Conservation (phyloP, 768 basidiomycete genomes). For the Auricularia auricula-judae region DNA sequence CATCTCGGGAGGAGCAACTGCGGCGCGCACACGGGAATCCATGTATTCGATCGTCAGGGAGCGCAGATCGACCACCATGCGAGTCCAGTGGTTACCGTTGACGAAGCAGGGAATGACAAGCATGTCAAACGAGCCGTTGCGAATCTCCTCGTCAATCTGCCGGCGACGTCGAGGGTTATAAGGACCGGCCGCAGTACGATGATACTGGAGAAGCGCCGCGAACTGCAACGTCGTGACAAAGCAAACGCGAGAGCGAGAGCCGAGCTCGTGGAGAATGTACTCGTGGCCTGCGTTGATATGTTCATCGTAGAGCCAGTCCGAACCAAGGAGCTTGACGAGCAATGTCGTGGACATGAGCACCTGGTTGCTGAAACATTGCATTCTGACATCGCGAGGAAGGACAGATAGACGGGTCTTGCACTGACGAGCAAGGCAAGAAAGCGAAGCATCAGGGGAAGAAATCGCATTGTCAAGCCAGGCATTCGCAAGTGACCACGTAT, state of each 20-base stretch:
- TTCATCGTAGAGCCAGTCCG: neutral
- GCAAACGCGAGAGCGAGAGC: neutral
- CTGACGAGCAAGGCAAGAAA: too few species aligned
- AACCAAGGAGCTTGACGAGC: neutral
- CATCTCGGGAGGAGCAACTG: neutral
- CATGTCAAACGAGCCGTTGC: neutral
- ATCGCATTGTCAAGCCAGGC: too few species aligned
- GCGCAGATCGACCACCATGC: neutral
- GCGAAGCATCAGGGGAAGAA: too few species aligned
- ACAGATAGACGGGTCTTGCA: too few species aligned
- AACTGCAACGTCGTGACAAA: neutral
- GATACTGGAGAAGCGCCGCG: neutral
- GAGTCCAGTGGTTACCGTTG: neutral
- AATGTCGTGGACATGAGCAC: neutral
- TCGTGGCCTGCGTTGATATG: neutral
- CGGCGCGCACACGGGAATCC: neutral
- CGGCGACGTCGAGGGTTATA: neutral
- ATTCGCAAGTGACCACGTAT: too few species aligned
- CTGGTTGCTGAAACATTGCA: too few species aligned
- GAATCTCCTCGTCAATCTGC: neutral
- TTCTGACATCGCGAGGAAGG: too few species aligned
- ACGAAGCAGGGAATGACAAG: neutral
- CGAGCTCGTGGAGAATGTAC: neutral
- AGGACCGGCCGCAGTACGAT: neutral
- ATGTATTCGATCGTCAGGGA: neutral